Conservation (phyloP, 2,329 filamentous ascomycete species). For the Aspergillus piperis region DNA sequence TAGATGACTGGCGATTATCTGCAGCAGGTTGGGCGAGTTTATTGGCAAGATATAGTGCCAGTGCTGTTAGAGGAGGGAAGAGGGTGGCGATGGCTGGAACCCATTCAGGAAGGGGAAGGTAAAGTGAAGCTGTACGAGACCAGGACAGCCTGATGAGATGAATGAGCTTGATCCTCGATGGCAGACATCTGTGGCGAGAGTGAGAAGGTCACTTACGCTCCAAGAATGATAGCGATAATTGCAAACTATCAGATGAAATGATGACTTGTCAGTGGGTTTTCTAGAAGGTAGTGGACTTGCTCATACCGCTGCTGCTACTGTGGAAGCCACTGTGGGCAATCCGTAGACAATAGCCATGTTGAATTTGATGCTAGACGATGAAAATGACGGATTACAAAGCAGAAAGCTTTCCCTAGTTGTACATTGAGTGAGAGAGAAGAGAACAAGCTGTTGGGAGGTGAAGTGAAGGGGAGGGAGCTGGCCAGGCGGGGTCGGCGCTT, state of each 20-base stretch:
- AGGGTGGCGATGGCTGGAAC: conserved; percentile 27
- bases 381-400: too few species aligned
- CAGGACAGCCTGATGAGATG: conserved; percentile 28
- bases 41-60: conserved; percentile 11
- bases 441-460: background rate
- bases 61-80: conserved; percentile 15
- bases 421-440: background rate
- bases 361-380: background rate
- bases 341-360: conserved; percentile 6
- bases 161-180: background rate
- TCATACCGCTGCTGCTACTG: conserved; percentile 1
- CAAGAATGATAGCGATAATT: conserved; percentile 3
- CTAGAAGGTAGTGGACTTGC: background rate
- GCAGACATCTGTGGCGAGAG: background rate
- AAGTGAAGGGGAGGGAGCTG: background rate
- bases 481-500: background rate
- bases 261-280: background rate
- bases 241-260: background rate
- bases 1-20: background rate
- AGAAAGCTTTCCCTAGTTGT: background rate
- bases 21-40: conserved; percentile 2
- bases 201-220: conserved; percentile 2
- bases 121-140: conserved; percentile 25
- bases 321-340: background rate
- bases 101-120: conserved; percentile 29